phyloP scores from a whole-genome alignment of 768 basidiomycete species.

The Termitomyces sp. region DNA sequence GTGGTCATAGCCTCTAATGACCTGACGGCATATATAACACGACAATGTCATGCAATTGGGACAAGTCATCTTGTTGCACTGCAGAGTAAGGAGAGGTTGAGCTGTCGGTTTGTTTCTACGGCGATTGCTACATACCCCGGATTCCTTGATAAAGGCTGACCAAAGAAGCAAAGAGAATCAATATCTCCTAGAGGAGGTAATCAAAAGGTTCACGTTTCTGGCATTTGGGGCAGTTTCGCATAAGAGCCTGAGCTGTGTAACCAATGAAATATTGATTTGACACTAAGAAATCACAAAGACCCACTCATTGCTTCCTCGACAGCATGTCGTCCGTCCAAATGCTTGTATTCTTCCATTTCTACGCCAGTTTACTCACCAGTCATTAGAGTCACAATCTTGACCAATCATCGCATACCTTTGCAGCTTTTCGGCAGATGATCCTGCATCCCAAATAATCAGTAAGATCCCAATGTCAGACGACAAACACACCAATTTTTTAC shows the following conservation, averaged over 20 bases:
- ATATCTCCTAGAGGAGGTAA: not conserved
- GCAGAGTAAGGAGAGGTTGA: constrained; percentile 4
- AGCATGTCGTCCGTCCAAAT: constrained; percentile 67
- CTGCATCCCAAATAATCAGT: constrained; percentile 23
- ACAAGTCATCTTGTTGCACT: constrained; percentile 94
- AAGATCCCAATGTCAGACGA: not conserved
- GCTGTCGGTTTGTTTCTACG: not conserved
- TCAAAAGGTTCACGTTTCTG: constrained; percentile 50
- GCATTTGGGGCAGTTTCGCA: constrained; percentile 87
- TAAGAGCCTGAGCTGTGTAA: constrained; percentile 62
- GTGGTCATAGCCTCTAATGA: constrained; percentile 75
- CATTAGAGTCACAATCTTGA: not conserved
- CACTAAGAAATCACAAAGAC: constrained; percentile 12
- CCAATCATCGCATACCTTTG: constrained; percentile 42
- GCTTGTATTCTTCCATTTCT: constrained; percentile 76
- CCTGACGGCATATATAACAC: constrained; percentile 79
- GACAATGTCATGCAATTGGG: constrained; percentile 66
- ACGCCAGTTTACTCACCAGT: not conserved
- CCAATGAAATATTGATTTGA: constrained; percentile 1
- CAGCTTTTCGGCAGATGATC: constrained; percentile 83
- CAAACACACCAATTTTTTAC: constrained; percentile 61
- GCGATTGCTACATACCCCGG: constrained; percentile 46
- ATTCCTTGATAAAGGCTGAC: constrained; percentile 76
- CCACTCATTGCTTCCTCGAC: constrained; percentile 94
- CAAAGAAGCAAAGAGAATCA: constrained; percentile 1